Base-by-base conservation (phyloP, 495 filamentous ascomycete species). In the Bryoglossum gracile region DNA sequence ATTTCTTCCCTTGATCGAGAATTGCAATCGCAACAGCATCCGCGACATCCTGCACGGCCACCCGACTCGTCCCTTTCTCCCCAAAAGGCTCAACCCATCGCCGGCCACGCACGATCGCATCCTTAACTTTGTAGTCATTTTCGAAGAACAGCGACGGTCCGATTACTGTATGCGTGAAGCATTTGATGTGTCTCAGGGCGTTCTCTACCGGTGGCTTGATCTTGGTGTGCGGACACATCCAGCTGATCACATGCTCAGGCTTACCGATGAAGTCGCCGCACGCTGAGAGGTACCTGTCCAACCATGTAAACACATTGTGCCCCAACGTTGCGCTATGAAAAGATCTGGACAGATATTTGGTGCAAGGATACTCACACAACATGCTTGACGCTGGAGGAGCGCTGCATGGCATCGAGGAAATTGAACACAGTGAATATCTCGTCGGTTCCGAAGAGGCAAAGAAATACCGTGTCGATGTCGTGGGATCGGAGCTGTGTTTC, bases 401-500 rank as follows among this genome's bases (percentile, higher is more conserved):
- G 4, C 18, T 40, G 37, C 14, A 40, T 2, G 11, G 37, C 37
- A 19, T 18, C 11, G 13, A 40, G 13, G 37, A 40, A 19, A 21
- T 40, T 40, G 5, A 40, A 19, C 2, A 13, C 19, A 3, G 37
- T 40, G 14, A 40, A 40, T 40, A 40, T 3, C 13, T 40, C 37
- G 4, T 40, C 37, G 16, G 22, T 40, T 3, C 37, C 37, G 18
- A 22, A 19, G 14, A 40, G 37, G 14, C 14, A 40, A 28, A 51
- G 35, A 26, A 43, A 36, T 11, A 51, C 25, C 1, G 35, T 41
- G 24, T 51, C 48, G 26, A 51, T 24, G 3, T 22, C 13, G 37
- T 40, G 37, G 3, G 3, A 4, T 18, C 18, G 2, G 37, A 40
- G 37, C 19, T 40, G 37, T 19, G 5, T 40, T 22, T 40, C 37